Conservation (phyloP, 2,329 filamentous ascomycete species). For the Calonectria fujianensis region DNA sequence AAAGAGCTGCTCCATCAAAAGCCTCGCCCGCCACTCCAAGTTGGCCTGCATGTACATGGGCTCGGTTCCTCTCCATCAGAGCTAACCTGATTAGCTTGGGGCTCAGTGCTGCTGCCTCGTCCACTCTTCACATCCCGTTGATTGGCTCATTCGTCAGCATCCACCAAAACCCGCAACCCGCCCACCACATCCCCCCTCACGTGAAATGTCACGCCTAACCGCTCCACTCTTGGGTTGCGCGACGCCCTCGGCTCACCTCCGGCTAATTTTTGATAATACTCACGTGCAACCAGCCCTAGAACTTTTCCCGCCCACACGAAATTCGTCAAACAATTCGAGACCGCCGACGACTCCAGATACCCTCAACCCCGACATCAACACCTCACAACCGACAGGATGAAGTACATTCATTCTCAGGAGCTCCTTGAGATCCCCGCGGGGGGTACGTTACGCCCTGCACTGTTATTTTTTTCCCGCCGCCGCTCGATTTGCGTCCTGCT, state of each 20-base stretch:
- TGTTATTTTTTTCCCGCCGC: slow-evolving; percentile 42
- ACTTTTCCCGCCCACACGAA: slow-evolving; percentile 67
- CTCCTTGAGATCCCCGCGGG: slow-evolving; percentile 95
- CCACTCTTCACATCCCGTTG: no score
- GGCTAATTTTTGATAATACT: slow-evolving; percentile 54
- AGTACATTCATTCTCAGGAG: slow-evolving; percentile 99
- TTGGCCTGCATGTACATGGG: slow-evolving; percentile 14
- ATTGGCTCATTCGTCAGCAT: background rate
- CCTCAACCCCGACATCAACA: slow-evolving; percentile 67
- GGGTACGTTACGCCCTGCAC: slow-evolving; percentile 79
- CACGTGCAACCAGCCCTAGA: slow-evolving; percentile 67
- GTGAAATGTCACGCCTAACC: slow-evolving; percentile 48
- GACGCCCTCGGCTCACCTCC: slow-evolving; percentile 53
- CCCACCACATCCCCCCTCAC: slow-evolving; percentile 38
- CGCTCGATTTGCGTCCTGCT: slow-evolving; percentile 42
- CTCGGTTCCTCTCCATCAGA: slow-evolving; percentile 1
- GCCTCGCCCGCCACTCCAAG: slow-evolving; percentile 2
- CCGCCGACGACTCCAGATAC: slow-evolving; percentile 62
- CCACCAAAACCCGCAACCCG: background rate
- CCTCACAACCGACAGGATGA: slow-evolving; percentile 87
- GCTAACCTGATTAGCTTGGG: background rate
- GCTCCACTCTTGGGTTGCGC: slow-evolving; percentile 35
- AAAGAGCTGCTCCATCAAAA: slow-evolving; percentile 1
- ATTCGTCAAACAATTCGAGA: slow-evolving; percentile 63
- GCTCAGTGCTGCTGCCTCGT: background rate